Evolutionary conservation across 306 rosid genomes (phyloP).

Genomic region (Sphenostylis stenocarpa): DNA sequence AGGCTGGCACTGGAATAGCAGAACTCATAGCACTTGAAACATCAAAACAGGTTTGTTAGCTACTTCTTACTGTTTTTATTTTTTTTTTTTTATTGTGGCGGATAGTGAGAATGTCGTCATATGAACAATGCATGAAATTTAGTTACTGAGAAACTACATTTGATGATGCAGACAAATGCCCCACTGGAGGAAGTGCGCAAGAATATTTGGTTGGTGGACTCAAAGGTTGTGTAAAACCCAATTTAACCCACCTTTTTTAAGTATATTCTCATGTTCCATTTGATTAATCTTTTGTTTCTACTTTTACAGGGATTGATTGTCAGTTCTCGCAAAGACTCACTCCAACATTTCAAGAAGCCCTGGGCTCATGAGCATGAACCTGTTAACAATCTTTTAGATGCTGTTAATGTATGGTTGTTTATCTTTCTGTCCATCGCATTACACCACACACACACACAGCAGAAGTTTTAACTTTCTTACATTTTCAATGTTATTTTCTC

Average conservation of each 20-base stretch:
- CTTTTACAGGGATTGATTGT: slow-evolving; percentile 80
- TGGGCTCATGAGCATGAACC: slow-evolving; percentile 97
- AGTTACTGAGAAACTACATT: slow-evolving; percentile 29
- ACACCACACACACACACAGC: background rate
- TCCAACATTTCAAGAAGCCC: slow-evolving; percentile 95
- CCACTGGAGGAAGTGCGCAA: slow-evolving; percentile 93
- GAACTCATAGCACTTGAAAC: slow-evolving; percentile 96
- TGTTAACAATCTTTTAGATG: slow-evolving; percentile 60
- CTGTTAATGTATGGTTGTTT: slow-evolving; percentile 59
- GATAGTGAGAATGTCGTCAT: background rate
- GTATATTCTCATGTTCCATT: slow-evolving; percentile 21
- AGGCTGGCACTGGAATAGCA: slow-evolving; percentile 99
- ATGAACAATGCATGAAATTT: background rate
- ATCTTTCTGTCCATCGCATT: slow-evolving; percentile 29
- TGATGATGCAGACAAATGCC: slow-evolving; percentile 71
- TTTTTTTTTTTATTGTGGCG: background rate
- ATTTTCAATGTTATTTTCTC: slow-evolving; percentile 34
- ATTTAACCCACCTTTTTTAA: background rate
- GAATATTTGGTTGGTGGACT: slow-evolving; percentile 92
- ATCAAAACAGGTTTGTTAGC: slow-evolving; percentile 76
- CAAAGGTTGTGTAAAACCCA: slow-evolving; percentile 60
- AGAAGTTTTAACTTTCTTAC: slow-evolving; percentile 10
- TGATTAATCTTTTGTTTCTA: slow-evolving; percentile 25
- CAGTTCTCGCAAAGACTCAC: slow-evolving; percentile 79
- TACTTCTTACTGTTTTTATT: background rate